Conservation (phyloP, 805 yeast genomes). For the Candida loeiensis region DNA sequence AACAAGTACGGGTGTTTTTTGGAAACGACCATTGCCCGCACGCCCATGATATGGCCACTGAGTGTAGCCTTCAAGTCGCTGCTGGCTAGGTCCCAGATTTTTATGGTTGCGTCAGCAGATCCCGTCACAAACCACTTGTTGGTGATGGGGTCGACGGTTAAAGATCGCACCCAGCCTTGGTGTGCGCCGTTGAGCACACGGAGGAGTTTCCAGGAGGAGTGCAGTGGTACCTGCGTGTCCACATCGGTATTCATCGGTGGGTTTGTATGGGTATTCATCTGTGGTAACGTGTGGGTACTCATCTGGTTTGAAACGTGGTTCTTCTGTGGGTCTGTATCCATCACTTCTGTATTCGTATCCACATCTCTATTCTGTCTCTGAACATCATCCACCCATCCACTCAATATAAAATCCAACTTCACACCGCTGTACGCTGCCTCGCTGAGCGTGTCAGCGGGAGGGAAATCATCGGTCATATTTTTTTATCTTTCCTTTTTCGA, state of each 20-base stretch:
- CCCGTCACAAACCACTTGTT: slow-evolving; percentile 93
- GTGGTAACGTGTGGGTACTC: too few relatives aligned
- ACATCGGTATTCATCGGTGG: too few relatives aligned
- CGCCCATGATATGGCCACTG: slow-evolving; percentile 90
- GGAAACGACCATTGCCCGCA: slow-evolving; percentile 72
- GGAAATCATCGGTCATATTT: too few relatives aligned
- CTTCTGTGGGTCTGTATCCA: too few relatives aligned
- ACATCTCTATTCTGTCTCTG: background rate
- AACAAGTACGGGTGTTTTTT: slow-evolving; percentile 81
- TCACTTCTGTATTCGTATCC: background rate
- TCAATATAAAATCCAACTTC: slow-evolving; percentile 24
- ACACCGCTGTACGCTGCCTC: slow-evolving; percentile 29
- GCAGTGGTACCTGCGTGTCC: too few relatives aligned
- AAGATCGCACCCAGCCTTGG: slow-evolving; percentile 86
- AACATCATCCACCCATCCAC: slow-evolving; percentile 4
- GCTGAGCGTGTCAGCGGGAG: slow-evolving; percentile 29
- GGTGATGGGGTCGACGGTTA: slow-evolving; percentile 73
- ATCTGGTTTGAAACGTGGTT: too few relatives aligned
- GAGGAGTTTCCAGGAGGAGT: slow-evolving; percentile 55
- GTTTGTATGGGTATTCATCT: too few relatives aligned
- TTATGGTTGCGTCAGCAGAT: slow-evolving; percentile 81
- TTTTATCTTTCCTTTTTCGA: background rate
- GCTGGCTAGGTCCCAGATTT: slow-evolving; percentile 84
- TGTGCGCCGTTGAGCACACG: slow-evolving; percentile 81
- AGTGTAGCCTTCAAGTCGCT: slow-evolving; percentile 69